These are phyloP conservation scores for Leccinum fallax DNA, from an alignment of 1,284 basidiomycete species.

Conservation along the genomic window DNA sequence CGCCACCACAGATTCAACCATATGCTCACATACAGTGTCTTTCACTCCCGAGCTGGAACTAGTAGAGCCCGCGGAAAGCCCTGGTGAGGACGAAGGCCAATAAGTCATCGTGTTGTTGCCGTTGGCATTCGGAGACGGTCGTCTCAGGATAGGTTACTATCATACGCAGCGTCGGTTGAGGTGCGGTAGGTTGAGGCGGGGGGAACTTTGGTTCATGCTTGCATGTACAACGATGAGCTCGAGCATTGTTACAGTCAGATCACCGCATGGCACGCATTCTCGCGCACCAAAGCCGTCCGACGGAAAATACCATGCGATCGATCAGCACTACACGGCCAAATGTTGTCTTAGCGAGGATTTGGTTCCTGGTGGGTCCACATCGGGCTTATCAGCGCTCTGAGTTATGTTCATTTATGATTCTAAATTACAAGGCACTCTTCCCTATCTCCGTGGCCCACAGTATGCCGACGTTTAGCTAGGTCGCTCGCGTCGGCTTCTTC, in stretches of 20 bases:
- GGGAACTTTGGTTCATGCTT: constrained; percentile 24
- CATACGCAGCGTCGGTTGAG: constrained; percentile 22
- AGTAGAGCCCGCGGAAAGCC: not conserved
- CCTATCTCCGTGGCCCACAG: not conserved
- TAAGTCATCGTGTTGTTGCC: not conserved
- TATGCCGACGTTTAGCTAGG: constrained; percentile 43
- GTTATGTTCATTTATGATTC: too few species aligned
- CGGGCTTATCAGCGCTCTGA: too few species aligned
- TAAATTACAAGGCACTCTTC: constrained; percentile 57
- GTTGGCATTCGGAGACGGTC: constrained; percentile 21
- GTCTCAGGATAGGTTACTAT: constrained; percentile 30
- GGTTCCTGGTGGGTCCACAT: too few species aligned
- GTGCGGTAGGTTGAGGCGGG: constrained; percentile 11
- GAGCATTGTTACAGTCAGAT: constrained; percentile 50
- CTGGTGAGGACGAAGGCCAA: not conserved
- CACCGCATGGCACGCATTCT: not conserved
- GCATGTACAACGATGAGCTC: constrained; percentile 42
- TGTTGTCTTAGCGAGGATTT: too few species aligned
- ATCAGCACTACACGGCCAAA: constrained; percentile 1
- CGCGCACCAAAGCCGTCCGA: not conserved
- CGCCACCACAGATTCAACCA: too few species aligned
- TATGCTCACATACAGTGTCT: too few species aligned
- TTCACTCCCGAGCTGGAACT: too few species aligned
- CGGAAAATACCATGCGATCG: constrained; percentile 2
- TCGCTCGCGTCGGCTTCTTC: constrained; percentile 82